Percentiles rank a stretch among this genome's conserved stretches.
Evolutionary conservation across 768 basidiomycete species (phyloP).

Genomic region (Hygrocybe coccinea): DNA sequence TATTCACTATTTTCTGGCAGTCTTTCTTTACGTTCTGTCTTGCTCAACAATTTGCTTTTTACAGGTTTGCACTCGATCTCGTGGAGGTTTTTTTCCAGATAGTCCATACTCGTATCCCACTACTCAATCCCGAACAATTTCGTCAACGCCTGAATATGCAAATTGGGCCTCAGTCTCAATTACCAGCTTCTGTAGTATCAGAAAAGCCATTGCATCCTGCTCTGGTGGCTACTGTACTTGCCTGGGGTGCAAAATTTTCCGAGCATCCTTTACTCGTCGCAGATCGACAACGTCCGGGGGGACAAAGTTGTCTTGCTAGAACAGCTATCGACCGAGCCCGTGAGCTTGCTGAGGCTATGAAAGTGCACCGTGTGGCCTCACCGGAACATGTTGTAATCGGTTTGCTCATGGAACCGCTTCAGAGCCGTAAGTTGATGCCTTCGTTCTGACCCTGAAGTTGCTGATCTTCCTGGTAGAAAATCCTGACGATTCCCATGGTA

Average conservation of each 20-base stretch:
- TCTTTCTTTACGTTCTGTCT: not conserved
- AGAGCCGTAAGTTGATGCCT: slow-evolving; percentile 69
- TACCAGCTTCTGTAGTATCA: slow-evolving; percentile 27
- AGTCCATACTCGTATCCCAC: slow-evolving; percentile 81
- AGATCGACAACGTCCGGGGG: slow-evolving; percentile 65
- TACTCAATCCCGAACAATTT: slow-evolving; percentile 80
- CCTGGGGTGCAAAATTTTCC: slow-evolving; percentile 92
- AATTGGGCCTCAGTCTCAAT: not conserved
- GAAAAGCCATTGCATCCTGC: slow-evolving; percentile 58
- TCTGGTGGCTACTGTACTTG: slow-evolving; percentile 79
- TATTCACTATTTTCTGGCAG: not conserved
- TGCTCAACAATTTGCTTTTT: slow-evolving; percentile 5
- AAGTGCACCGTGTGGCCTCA: slow-evolving; percentile 76
- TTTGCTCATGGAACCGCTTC: slow-evolving; percentile 75
- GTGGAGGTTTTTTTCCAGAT: slow-evolving; percentile 95
- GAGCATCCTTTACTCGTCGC: slow-evolving; percentile 80
- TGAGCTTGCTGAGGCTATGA: slow-evolving; percentile 81
- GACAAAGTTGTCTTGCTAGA: slow-evolving; percentile 74
- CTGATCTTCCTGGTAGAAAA: slow-evolving; percentile 46
- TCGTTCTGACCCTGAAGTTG: not conserved
- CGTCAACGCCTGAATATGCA: slow-evolving; percentile 59
- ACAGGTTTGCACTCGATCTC: slow-evolving; percentile 85
- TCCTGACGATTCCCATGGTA: slow-evolving; percentile 68
- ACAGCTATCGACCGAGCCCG: slow-evolving; percentile 74
- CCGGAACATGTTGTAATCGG: slow-evolving; percentile 79